Percentiles rank a stretch among this genome's conserved stretches.
Evolutionary conservation across 805 yeast genomes (phyloP).

Genomic region (Komagataella kurtzmanii): DNA sequence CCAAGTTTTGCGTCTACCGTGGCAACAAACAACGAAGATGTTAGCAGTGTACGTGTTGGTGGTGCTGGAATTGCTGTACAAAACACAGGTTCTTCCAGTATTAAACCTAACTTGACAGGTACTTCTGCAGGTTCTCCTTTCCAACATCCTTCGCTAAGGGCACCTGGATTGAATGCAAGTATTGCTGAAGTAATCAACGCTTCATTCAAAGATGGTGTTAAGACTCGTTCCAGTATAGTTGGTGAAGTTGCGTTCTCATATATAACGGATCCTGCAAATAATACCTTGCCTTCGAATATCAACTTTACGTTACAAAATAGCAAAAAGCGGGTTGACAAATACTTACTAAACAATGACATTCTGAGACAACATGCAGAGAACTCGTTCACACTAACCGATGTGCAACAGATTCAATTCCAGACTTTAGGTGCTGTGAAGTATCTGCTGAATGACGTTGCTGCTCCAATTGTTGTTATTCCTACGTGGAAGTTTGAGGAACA

Average conservation of each 20-base stretch:
- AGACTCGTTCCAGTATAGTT: slow-evolving; percentile 44
- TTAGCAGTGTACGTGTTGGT: not conserved
- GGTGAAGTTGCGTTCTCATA: slow-evolving; percentile 85
- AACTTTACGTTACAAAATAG: slow-evolving; percentile 23
- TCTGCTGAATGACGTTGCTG: slow-evolving; percentile 33
- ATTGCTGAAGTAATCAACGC: slow-evolving; percentile 81
- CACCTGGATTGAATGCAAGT: slow-evolving; percentile 67
- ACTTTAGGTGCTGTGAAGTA: slow-evolving; percentile 79
- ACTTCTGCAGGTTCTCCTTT: slow-evolving; percentile 7
- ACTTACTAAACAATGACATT: slow-evolving; percentile 39
- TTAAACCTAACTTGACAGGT: slow-evolving; percentile 18
- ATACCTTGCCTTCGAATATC: slow-evolving; percentile 25
- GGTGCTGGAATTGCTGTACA: slow-evolving; percentile 21
- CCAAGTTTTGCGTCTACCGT: not conserved
- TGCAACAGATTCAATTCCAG: slow-evolving; percentile 39
- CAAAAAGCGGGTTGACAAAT: slow-evolving; percentile 26
- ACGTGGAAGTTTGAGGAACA: slow-evolving; percentile 81
- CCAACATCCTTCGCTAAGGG: slow-evolving; percentile 36
- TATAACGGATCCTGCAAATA: slow-evolving; percentile 19
- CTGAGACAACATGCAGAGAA: slow-evolving; percentile 29
- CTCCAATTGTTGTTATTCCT: slow-evolving; percentile 67
- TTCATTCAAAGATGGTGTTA: slow-evolving; percentile 52
- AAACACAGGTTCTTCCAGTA: slow-evolving; percentile 24
- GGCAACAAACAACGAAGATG: not conserved
- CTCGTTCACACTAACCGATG: slow-evolving; percentile 28